phyloP scores from a whole-genome alignment of 2,329 filamentous ascomycete species.

The Microdochium bolleyi region DNA sequence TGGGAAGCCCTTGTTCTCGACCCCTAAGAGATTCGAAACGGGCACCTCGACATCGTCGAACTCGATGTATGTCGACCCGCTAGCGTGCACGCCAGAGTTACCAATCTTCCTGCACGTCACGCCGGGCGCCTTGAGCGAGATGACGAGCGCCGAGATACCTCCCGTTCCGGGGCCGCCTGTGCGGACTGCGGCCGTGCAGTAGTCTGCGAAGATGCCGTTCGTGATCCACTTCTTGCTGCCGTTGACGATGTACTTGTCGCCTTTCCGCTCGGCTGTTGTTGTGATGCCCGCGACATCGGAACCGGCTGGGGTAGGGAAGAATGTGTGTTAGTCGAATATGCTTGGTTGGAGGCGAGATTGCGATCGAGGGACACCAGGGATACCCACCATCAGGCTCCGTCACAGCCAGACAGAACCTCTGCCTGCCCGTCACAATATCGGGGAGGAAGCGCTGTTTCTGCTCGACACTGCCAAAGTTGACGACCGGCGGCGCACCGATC shows the following conservation, averaged over 20 bases:
- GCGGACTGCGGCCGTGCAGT: slow-evolving; percentile 49
- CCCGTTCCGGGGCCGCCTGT: slow-evolving; percentile 43
- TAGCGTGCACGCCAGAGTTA: slow-evolving; percentile 28
- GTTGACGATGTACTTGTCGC: slow-evolving; percentile 46
- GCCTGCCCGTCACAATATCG: background rate
- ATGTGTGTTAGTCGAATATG: no score
- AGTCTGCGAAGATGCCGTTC: slow-evolving; percentile 46
- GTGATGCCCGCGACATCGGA: slow-evolving; percentile 54
- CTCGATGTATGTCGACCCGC: slow-evolving; percentile 44
- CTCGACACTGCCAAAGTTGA: slow-evolving; percentile 3
- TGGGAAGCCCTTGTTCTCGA: slow-evolving; percentile 39
- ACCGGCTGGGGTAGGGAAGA: slow-evolving; percentile 15
- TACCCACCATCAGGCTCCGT: slow-evolving; percentile 2
- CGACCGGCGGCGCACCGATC: slow-evolving; percentile 2
- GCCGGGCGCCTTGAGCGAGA: slow-evolving; percentile 34
- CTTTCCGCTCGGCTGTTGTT: slow-evolving; percentile 38
- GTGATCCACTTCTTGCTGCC: slow-evolving; percentile 59
- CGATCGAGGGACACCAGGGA: no score
- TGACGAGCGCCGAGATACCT: no score
- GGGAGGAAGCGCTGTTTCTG: slow-evolving; percentile 5
- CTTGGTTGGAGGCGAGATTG: no score
- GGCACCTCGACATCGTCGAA: slow-evolving; percentile 42
- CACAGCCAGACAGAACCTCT: slow-evolving; percentile 4
- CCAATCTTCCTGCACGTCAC: slow-evolving; percentile 47
- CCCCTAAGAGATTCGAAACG: slow-evolving; percentile 36